Evolutionary conservation across 768 basidiomycete species (phyloP), one percentile per base, ranked within the genome.

Genomic region (Mycena rosella): DNA sequence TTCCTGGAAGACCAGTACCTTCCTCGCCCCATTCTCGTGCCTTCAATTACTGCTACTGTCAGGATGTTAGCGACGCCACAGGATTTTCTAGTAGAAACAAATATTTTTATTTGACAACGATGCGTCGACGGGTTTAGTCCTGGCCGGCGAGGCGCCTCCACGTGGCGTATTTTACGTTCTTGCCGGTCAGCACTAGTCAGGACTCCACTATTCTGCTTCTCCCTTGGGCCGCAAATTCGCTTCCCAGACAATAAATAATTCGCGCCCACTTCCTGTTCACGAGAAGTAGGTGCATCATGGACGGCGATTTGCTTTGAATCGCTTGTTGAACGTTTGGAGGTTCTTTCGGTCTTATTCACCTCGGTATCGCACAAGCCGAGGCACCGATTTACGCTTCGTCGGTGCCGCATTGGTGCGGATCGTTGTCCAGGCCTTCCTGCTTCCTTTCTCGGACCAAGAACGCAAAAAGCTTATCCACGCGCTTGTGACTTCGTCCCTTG

Each of bases 371-470:
- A 26, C 38, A 40, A 40, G 38, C 26, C 17, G 45, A 15, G 45
- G 7, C 24, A 20, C 7, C 34, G 10, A 29, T 24, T 58, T 40
- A 49, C 38, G 38, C 52, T 49, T 63, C 67, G 67, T 63, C 67
- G 67, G 67, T 38, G 20, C 67, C 67, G 67, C 24, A 27, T 59
- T 53, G 44, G n/a, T 22, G 67, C 62, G 67, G 58, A 64, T 64
- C 67, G 57, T 64, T n/a, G n/a, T n/a, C 67, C 59, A 53, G 40
- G 48, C 18, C 57, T 60, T 63, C 48, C 60, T 29, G 49, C 32
- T 24, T 22, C 14, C 49, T 57, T 53, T 65, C 45, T 61, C 54
- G 66, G 66, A 29, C 52, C 49, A 54, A 60, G 58, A 66, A 60
- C 30, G 42, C 58, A 22, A 7, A 38, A 24, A 22, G 58, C 22